These are phyloP conservation scores for Colletotrichum karsti DNA, from an alignment of 2,329 filamentous ascomycete genomes.

Conservation along the genomic window DNA sequence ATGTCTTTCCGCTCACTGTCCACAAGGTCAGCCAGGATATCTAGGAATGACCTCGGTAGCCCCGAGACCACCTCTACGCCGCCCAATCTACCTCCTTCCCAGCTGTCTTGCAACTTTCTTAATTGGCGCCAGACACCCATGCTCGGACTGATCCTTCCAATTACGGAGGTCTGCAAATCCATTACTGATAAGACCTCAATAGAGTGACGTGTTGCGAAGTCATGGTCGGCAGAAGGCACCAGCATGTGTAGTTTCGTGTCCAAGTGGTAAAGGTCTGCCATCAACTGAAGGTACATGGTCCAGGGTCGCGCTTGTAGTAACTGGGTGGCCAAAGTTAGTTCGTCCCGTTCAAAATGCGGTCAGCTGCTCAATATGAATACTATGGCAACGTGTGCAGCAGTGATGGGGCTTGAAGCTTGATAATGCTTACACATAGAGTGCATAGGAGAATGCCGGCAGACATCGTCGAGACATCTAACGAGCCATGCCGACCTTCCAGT, in stretches of 20 bases:
- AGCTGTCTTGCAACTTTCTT: constrained; percentile 21
- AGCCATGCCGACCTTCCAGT: constrained; percentile 15
- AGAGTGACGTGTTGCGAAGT: constrained; percentile 5
- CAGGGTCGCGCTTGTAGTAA: constrained; percentile 21
- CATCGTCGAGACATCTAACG: constrained; percentile 18
- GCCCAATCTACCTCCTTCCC: constrained; percentile 9
- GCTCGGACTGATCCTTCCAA: constrained; percentile 20
- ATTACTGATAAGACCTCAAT: constrained; percentile 31
- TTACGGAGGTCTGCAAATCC: constrained; percentile 27
- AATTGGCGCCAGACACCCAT: constrained; percentile 27
- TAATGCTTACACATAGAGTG: constrained; percentile 20
- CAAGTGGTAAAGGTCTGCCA: constrained; percentile 22
- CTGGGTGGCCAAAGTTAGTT: background rate
- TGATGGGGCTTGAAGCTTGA: background rate
- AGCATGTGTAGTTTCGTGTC: background rate
- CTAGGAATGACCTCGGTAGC: constrained; percentile 35
- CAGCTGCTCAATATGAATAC: no score
- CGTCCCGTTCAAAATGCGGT: no score
- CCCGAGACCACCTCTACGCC: constrained; percentile 40
- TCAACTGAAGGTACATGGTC: constrained; percentile 27
- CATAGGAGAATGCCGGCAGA: constrained; percentile 25
- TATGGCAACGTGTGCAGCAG: background rate
- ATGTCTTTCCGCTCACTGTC: constrained; percentile 10
- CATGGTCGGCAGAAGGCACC: background rate
- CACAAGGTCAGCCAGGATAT: constrained; percentile 34